These are phyloP conservation scores for Tetrapisispora namnaoensis DNA, from an alignment of 805 yeast genomes.

Conservation along the genomic window DNA sequence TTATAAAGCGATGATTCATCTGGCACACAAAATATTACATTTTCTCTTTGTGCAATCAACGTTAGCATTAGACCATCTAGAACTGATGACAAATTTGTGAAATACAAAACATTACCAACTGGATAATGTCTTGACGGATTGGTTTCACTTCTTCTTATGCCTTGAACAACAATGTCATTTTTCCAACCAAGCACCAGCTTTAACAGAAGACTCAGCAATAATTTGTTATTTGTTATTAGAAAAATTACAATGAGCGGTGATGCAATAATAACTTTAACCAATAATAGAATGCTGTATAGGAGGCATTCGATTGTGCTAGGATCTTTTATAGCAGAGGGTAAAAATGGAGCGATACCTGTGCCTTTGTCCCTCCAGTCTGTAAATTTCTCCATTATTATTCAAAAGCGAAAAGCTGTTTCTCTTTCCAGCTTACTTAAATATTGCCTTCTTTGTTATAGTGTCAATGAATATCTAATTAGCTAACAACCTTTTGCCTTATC, in stretches of 20 bases:
- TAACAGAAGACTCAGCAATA: conserved; percentile 14
- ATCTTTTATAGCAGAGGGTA: conserved; percentile 38
- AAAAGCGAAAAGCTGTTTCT: no score
- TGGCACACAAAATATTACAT: conserved; percentile 14
- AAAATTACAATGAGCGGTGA: conserved; percentile 13
- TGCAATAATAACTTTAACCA: conserved; percentile 10
- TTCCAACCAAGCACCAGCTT: conserved; percentile 30
- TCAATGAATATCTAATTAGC: no score
- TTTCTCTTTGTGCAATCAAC: conserved; percentile 18
- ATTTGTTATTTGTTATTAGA: conserved; percentile 5
- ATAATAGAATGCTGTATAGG: background rate
- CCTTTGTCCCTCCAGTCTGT: conserved; percentile 81
- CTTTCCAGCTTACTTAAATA: no score
- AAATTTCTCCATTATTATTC: conserved; percentile 55
- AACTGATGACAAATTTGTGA: conserved; percentile 41
- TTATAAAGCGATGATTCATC: conserved; percentile 9
- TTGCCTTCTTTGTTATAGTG: no score
- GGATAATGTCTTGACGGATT: conserved; percentile 27
- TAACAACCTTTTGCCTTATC: no score
- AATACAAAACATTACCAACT: conserved; percentile 31
- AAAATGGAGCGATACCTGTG: conserved; percentile 87
- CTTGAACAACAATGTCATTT: conserved; percentile 33
- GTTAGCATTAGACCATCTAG: conserved; percentile 36
- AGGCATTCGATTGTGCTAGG: conserved; percentile 4
- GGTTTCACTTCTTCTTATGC: conserved; percentile 33